Evolutionary conservation across 306 rosid species (phyloP).

Genomic region (Sicyos baderoa): DNA sequence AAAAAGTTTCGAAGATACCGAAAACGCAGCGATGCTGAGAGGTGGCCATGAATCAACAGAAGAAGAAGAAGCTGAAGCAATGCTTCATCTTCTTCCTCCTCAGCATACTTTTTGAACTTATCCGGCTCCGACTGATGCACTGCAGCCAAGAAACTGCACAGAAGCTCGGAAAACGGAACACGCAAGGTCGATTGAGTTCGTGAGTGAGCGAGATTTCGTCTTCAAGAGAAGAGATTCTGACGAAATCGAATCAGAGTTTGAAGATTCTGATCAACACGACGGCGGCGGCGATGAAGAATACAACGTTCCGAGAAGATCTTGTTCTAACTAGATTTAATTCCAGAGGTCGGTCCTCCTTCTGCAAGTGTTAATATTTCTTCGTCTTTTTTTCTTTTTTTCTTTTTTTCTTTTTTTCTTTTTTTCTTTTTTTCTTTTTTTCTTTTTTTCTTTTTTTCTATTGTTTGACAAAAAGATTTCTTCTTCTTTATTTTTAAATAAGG

Average conservation of each 20-base stretch:
- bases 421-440: no score
- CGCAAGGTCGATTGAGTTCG: conserved; percentile 2
- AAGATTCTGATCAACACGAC: not conserved
- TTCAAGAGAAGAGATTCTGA: not conserved
- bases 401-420: not conserved
- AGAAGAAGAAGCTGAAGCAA: conserved; percentile 64
- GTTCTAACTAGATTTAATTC: conserved; percentile 9
- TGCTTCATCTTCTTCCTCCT: conserved; percentile 82
- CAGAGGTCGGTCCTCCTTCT: not conserved
- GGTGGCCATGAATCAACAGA: conserved; percentile 78
- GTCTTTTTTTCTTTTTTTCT: not conserved
- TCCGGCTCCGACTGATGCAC: not conserved
- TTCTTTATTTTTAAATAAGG: not conserved
- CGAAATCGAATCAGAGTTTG: not conserved
- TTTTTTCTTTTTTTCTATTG: no score
- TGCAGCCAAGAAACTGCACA: not conserved
- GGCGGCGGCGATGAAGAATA: conserved; percentile 6
- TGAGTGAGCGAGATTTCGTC: not conserved
- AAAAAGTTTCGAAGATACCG: conserved; percentile 33
- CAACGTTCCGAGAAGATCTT: not conserved
- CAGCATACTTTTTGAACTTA: not conserved
- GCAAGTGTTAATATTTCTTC: conserved; percentile 2
- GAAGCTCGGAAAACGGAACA: not conserved
- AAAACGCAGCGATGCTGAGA: conserved; percentile 98
- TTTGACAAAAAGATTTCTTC: no score